Percentiles rank a stretch among this genome's conserved stretches.
These are phyloP conservation scores for Picea sitchensis DNA, from an alignment of 75 land plant genomes.

Conservation along the genomic window DNA sequence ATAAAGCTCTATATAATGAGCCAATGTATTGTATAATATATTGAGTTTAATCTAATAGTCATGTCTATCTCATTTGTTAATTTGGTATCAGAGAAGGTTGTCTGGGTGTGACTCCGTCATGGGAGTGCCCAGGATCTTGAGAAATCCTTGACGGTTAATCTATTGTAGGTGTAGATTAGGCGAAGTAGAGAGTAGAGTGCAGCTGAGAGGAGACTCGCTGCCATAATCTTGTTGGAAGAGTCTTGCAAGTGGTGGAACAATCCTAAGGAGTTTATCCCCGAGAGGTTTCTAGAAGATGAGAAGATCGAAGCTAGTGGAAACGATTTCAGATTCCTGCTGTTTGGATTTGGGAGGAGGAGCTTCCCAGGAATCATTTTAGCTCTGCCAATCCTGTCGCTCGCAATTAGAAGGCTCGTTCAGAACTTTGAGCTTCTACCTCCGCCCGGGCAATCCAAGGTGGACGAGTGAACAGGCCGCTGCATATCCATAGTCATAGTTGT, in stretches of 20 bases:
- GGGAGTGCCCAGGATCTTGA: no score
- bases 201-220: no score
- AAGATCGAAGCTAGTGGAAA: slow-evolving; percentile 91
- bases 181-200: no score
- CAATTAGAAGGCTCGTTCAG: slow-evolving; percentile 80
- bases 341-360: slow-evolving; percentile 87
- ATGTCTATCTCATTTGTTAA: no score
- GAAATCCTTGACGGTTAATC: no score
- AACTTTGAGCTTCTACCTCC: slow-evolving; percentile 83
- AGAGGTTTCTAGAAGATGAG: slow-evolving; percentile 75
- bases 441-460: slow-evolving; percentile 59
- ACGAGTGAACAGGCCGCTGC: slow-evolving; percentile 56
- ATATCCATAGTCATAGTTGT: slow-evolving; percentile 11
- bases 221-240: no score
- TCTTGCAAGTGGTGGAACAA: slow-evolving; percentile 53
- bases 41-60: no score
- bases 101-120: no score
- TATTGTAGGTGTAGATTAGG: no score
- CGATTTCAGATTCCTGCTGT: slow-evolving; percentile 84
- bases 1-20: no score
- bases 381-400: slow-evolving; percentile 71
- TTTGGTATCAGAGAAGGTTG: no score
- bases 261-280: slow-evolving; percentile 81
- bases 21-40: no score
- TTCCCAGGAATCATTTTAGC: slow-evolving; percentile 97